Conservation (phyloP, 306 rosid species). For the Casuarina glauca region DNA sequence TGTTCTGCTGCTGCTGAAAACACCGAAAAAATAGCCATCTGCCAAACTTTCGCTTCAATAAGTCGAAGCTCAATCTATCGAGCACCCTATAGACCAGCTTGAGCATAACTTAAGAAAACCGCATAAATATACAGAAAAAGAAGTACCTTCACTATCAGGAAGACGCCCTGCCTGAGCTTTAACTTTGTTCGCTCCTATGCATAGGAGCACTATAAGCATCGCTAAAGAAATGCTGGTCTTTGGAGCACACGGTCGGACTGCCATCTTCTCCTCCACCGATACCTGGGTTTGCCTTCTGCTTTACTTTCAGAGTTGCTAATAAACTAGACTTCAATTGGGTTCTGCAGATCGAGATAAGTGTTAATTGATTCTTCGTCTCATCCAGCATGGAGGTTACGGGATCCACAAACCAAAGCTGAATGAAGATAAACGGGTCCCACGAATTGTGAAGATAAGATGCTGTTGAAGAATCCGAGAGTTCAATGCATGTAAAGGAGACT, state of each 20-base stretch:
- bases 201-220: background rate
- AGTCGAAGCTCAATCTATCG: background rate
- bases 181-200: slow-evolving; percentile 9
- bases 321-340: background rate
- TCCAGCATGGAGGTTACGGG: too few species aligned
- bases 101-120: background rate
- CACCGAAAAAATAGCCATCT: background rate
- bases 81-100: background rate
- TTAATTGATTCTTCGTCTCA: too few species aligned
- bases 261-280: slow-evolving; percentile 8
- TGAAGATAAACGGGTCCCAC: too few species aligned
- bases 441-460: too few species aligned
- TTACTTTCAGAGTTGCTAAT: background rate
- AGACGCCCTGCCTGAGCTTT: slow-evolving; percentile 26
- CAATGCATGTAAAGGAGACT: too few species aligned
- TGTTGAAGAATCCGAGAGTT: too few species aligned
- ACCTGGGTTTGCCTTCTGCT: background rate
- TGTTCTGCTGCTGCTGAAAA: background rate
- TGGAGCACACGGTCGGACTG: background rate
- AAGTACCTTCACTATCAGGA: slow-evolving; percentile 23
- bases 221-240: background rate
- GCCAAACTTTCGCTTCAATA: background rate
- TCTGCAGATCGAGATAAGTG: too few species aligned
- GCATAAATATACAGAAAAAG: background rate
- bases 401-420: too few species aligned